Conservation (phyloP, 1,139 yeast genomes). For the Hyphopichia burtonii region DNA sequence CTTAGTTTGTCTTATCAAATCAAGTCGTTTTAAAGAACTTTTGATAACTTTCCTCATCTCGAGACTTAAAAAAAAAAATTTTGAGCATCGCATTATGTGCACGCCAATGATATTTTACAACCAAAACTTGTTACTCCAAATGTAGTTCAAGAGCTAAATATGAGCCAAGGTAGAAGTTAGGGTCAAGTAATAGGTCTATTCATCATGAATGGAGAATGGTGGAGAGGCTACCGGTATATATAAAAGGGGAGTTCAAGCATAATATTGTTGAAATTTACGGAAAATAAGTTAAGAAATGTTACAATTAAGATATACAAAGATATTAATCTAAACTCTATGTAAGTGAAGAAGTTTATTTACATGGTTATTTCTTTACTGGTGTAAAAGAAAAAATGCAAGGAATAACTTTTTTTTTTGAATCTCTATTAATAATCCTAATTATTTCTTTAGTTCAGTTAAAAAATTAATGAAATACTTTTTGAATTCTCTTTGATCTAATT, state of each 20-base stretch:
- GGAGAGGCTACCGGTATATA: too few species aligned
- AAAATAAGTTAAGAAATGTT: background rate
- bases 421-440: constrained; percentile 1
- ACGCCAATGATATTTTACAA: constrained; percentile 1
- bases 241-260: background rate
- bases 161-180: too few species aligned
- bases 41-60: constrained; percentile 1
- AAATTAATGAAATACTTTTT: constrained; percentile 64
- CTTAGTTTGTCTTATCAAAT: too few species aligned
- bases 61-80: background rate
- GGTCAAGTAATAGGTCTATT: too few species aligned
- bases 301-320: background rate
- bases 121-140: too few species aligned
- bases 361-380: background rate
- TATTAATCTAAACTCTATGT: background rate
- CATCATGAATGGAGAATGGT: too few species aligned
- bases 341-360: background rate
- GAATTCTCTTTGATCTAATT: constrained; percentile 56
- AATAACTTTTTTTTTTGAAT: background rate
- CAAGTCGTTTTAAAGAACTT: too few species aligned
- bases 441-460: constrained; percentile 43
- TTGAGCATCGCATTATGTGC: background rate
- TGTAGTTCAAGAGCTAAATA: too few species aligned
- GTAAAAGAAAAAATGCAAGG: background rate
- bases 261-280: background rate